A percentile compares a stretch with the other conserved stretches of the same genome.
phyloP scores from a whole-genome alignment of 495 filamentous ascomycete genomes.

The Aspergillus conjunctus region DNA sequence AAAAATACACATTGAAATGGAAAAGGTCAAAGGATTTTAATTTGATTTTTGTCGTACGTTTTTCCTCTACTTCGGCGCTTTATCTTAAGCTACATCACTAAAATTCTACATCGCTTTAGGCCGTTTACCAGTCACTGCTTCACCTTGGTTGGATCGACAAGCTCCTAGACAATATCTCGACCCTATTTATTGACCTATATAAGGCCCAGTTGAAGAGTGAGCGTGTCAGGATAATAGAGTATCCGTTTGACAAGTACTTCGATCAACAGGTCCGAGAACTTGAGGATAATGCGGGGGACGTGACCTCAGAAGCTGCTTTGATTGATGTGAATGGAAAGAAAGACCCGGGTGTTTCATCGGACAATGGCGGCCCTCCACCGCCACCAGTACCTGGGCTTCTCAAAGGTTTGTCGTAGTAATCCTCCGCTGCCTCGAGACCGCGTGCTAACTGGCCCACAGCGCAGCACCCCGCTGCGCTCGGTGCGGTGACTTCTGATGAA shows the following conservation, averaged over 20 bases:
- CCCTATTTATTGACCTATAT: conserved; percentile 86
- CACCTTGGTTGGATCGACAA: conserved; percentile 97
- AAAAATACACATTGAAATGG: conserved; percentile 96
- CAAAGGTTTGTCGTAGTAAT: conserved; percentile 39
- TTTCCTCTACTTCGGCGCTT: conserved; percentile 7
- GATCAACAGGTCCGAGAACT: conserved; percentile 88
- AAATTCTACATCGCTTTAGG: conserved; percentile 54
- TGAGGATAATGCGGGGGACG: conserved; percentile 57
- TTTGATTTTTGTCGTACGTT: conserved; percentile 88
- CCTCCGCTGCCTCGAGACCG: not conserved
- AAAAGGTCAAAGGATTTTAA: conserved; percentile 87
- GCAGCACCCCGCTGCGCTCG: conserved; percentile 52
- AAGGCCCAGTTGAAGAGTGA: conserved; percentile 81
- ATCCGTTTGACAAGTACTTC: conserved; percentile 88
- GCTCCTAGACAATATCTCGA: conserved; percentile 89
- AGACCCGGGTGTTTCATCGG: conserved; percentile 47
- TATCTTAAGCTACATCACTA: conserved; percentile 22
- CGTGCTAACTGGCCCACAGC: conserved; percentile 37
- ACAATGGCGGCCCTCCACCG: conserved; percentile 55
- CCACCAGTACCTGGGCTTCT: conserved; percentile 58
- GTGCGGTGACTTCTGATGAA: conserved; percentile 50
- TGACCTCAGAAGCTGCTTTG: conserved; percentile 35
- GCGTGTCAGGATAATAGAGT: conserved; percentile 72
- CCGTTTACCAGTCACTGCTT: conserved; percentile 92
- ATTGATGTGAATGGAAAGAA: conserved; percentile 41